Evolutionary conservation across 345 rosid species (phyloP).

Genomic region (Linum trigynum): DNA sequence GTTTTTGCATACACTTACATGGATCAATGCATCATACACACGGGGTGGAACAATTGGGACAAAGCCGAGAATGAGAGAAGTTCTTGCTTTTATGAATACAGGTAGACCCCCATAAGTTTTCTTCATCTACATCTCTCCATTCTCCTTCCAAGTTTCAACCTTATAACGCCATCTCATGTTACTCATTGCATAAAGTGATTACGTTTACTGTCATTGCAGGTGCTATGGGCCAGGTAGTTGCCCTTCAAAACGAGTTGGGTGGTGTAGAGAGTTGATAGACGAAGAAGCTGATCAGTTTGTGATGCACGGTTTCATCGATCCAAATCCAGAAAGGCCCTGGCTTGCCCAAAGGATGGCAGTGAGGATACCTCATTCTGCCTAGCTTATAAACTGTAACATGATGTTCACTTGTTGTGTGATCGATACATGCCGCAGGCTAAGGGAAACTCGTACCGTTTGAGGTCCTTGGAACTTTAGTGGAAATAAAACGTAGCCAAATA

Average conservation of each 20-base stretch:
- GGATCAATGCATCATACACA: constrained; percentile 61
- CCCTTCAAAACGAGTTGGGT: constrained; percentile 52
- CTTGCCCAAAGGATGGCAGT: constrained; percentile 67
- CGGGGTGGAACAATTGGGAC: constrained; percentile 92
- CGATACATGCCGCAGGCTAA: too few relatives aligned
- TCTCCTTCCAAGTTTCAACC: background rate
- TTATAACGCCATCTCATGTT: background rate
- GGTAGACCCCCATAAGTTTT: constrained; percentile 26
- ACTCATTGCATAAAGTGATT: background rate
- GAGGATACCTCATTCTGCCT: constrained; percentile 63
- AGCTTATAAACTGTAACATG: constrained; percentile 3
- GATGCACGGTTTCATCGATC: constrained; percentile 67
- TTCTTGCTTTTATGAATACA: constrained; percentile 92
- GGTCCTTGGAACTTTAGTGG: background rate
- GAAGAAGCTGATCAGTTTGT: constrained; percentile 85
- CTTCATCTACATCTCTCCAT: background rate
- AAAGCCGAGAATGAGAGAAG: constrained; percentile 85
- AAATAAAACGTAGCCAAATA: too few relatives aligned
- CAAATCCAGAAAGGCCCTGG: constrained; percentile 70
- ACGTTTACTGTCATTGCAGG: constrained; percentile 29
- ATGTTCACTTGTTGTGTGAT: too few relatives aligned
- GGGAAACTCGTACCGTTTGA: too few relatives aligned
- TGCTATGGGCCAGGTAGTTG: constrained; percentile 85
- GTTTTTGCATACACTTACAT: constrained; percentile 70
- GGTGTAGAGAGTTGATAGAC: constrained; percentile 83